Base-by-base conservation (phyloP, 2,329 filamentous ascomycete genomes). In the Cladosporium colombiae region DNA sequence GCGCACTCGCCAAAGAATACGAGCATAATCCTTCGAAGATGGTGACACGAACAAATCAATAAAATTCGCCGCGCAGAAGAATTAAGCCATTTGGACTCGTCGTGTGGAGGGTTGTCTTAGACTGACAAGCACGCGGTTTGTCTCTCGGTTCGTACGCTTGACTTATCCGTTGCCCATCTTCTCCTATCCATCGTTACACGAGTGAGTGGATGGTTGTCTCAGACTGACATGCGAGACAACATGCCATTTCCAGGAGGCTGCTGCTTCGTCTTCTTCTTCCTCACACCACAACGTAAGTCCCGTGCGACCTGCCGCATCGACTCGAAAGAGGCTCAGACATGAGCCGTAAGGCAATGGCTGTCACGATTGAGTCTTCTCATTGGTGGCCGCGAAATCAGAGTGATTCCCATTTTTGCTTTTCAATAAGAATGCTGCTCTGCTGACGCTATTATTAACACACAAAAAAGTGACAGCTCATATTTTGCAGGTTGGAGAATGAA, bases 21-120 rank as follows among this genome's bases (percentile, higher is more conserved):
- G 60, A 44, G 49, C 29, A 18, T n/a, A 55, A 55, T 55, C 52
- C 52, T 55, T 55, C 33, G 23, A 59, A 14, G 11, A 46, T 46
- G 56, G 56, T 58, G 23, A 29, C 56, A 58, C 56, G 27, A n/a
- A 29, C 23, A 52, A 52, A n/a, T 52, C 49, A 16, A 52, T 52
- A 31, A 16, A 5, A 27, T 3, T 18, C 52, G 25, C 6, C 8
- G n/a, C 29, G 40, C 37, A 16, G 18, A 46, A 6, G 0, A n/a
- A n/a, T 21, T 55, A 33, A 31, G 10, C 52, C 27, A 55, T 23
- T 7, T 46, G 3, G 18, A 13, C 31, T 46, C 23, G 21, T 58
- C 29, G 59, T 52, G 59, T 52, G 46, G 46, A 52, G 46, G 44
- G 46, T 40, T 62, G 59, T 62, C 59, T 62, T 37, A 62, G 31